These are phyloP conservation scores for Beauveria sp. DNA, from an alignment of 2,329 filamentous ascomycete genomes.

Conservation along the genomic window DNA sequence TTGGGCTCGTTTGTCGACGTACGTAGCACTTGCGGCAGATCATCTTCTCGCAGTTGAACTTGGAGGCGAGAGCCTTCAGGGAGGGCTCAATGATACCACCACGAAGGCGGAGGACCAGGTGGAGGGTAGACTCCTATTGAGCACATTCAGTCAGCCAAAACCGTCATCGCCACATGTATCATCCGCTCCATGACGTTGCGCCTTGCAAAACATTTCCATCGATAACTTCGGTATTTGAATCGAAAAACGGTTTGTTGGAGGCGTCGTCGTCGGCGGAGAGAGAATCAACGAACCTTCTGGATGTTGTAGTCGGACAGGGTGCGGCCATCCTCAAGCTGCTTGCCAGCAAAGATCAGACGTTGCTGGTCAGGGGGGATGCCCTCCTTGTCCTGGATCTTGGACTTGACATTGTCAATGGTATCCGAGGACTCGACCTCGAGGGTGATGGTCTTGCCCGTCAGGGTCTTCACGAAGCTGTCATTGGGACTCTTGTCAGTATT, in stretches of 20 bases:
- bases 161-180: background rate
- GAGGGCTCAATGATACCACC: slow-evolving; percentile 99
- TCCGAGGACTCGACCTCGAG: slow-evolving; percentile 79
- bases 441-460: slow-evolving; percentile 99
- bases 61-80: slow-evolving; percentile 94
- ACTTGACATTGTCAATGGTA: slow-evolving; percentile 99
- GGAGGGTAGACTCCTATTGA: slow-evolving; percentile 85
- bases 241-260: background rate
- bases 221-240: background rate
- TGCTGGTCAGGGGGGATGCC: slow-evolving; percentile 97
- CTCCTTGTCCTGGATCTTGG: slow-evolving; percentile 99
- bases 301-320: slow-evolving; percentile 99
- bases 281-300: slow-evolving; percentile 68
- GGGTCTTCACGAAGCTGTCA: slow-evolving; percentile 97
- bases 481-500: slow-evolving; percentile 13
- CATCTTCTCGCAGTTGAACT: slow-evolving; percentile 99
- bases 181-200: background rate
- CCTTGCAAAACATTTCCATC: background rate
- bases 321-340: slow-evolving; percentile 98
- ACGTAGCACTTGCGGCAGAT: slow-evolving; percentile 99
- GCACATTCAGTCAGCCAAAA: slow-evolving; percentile 23
- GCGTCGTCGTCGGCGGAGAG: background rate
- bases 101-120: slow-evolving; percentile 96
- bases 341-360: slow-evolving; percentile 97
- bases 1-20: slow-evolving; percentile 35